These are phyloP conservation scores for Ramalina peruviana DNA, from an alignment of 495 filamentous ascomycete genomes.

Conservation along the genomic window DNA sequence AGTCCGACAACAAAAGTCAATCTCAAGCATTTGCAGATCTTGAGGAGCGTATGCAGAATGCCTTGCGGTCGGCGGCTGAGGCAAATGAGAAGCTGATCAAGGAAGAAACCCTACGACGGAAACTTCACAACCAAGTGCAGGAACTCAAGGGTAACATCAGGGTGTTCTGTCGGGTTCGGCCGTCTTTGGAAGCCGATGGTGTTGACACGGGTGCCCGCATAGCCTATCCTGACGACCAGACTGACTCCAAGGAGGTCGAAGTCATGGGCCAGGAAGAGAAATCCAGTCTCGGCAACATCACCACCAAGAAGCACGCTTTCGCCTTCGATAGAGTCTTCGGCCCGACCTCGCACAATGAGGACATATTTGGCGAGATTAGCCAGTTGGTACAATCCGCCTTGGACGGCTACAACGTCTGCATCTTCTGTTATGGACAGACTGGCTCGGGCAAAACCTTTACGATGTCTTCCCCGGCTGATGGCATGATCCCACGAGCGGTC, in stretches of 20 bases:
- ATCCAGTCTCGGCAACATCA: constrained; percentile 62
- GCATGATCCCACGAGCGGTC: constrained; percentile 91
- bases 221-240: constrained; percentile 58
- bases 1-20: constrained; percentile 76
- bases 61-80: constrained; percentile 48
- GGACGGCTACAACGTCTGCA: constrained; percentile 97
- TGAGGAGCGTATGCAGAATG: constrained; percentile 64
- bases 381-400: constrained; percentile 93
- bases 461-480: constrained; percentile 72
- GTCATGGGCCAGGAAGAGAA: constrained; percentile 72
- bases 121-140: constrained; percentile 94
- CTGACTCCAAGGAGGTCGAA: constrained; percentile 74
- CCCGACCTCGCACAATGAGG: constrained; percentile 58
- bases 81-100: constrained; percentile 72
- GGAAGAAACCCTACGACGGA: constrained; percentile 81
- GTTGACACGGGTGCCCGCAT: constrained; percentile 52
- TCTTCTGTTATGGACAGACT: constrained; percentile 98
- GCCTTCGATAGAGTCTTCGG: constrained; percentile 90
- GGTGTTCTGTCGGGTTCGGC: constrained; percentile 95
- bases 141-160: constrained; percentile 99
- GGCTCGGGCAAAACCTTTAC: constrained; percentile 94
- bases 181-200: constrained; percentile 44
- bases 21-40: constrained; percentile 64
- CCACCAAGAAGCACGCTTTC: constrained; percentile 68
- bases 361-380: constrained; percentile 93